phyloP scores from a whole-genome alignment of 2,329 filamentous ascomycete species.

The Thermoascus crustaceus region DNA sequence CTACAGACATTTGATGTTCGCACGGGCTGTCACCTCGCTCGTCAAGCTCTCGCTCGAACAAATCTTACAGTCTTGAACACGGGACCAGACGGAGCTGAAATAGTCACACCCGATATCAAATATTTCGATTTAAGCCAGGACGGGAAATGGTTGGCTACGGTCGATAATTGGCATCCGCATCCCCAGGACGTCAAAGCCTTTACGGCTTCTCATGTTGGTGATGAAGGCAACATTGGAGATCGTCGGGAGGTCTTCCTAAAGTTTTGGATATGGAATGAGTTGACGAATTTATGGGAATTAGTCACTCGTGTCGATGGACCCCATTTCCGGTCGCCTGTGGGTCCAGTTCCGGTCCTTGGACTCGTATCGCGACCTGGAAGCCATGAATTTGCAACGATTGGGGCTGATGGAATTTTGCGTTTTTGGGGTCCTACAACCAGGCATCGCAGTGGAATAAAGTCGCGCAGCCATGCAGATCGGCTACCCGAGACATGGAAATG shows the following conservation, averaged over 20 bases:
- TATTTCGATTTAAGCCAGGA: constrained; percentile 69
- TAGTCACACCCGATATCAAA: constrained; percentile 70
- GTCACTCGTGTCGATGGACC: constrained; percentile 77
- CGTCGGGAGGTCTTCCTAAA: constrained; percentile 71
- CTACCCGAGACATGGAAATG: constrained; percentile 67
- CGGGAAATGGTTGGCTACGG: constrained; percentile 81
- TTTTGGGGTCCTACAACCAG: constrained; percentile 72
- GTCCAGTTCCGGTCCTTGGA: constrained; percentile 56
- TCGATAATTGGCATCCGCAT: constrained; percentile 83
- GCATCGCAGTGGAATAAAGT: constrained; percentile 58
- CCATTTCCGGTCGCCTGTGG: constrained; percentile 52
- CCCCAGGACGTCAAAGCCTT: constrained; percentile 57
- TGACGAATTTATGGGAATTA: constrained; percentile 57
- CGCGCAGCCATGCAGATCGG: constrained; percentile 40
- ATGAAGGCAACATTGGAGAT: constrained; percentile 39
- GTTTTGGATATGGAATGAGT: constrained; percentile 68
- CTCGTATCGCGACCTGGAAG: constrained; percentile 62
- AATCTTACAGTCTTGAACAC: constrained; percentile 75
- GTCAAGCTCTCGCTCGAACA: constrained; percentile 81
- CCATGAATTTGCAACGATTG: constrained; percentile 73
- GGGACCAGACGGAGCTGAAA: constrained; percentile 59
- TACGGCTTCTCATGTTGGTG: constrained; percentile 30
- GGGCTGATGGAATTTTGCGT: constrained; percentile 67
- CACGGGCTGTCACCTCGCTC: constrained; percentile 66
- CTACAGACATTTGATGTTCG: constrained; percentile 85